These are phyloP conservation scores for Colletotrichum lupini DNA, from an alignment of 2,329 filamentous ascomycete species.

Conservation along the genomic window DNA sequence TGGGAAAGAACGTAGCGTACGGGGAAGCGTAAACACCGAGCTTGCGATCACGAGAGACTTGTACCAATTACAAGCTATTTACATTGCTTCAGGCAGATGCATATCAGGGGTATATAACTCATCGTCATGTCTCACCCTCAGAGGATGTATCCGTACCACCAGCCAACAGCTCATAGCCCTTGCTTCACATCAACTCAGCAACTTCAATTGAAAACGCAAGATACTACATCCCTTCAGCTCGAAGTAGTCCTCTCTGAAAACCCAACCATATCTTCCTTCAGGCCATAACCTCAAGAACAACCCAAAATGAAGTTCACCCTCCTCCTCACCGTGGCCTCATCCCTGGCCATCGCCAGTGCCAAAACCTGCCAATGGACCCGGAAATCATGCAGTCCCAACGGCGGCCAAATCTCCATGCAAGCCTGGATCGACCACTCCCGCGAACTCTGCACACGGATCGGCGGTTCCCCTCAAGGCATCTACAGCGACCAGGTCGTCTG, in stretches of 20 bases:
- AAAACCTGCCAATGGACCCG: not conserved
- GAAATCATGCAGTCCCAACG: not conserved
- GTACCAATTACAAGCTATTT: not conserved
- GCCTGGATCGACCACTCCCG: not conserved
- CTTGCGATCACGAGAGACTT: not conserved
- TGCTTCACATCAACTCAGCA: not conserved
- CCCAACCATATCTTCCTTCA: not conserved
- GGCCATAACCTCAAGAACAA: not conserved
- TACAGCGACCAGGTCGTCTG: not conserved
- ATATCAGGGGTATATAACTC: not conserved
- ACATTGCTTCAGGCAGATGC: not conserved
- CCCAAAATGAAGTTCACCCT: not conserved
- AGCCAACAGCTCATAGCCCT: not conserved
- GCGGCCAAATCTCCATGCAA: not conserved
- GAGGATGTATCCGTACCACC: not conserved
- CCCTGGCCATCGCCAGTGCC: not conserved
- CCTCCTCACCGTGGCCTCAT: not conserved
- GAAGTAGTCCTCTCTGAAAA: not conserved
- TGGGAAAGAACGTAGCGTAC: not conserved
- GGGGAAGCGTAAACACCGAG: no score
- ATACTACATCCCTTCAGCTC: not conserved
- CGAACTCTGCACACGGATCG: not conserved
- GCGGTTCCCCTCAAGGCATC: not conserved
- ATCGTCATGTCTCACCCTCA: not conserved
- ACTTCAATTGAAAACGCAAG: not conserved